Evolutionary conservation across 352 stramenopile genomes (phyloP).

Genomic region (Pythium brassicae): DNA sequence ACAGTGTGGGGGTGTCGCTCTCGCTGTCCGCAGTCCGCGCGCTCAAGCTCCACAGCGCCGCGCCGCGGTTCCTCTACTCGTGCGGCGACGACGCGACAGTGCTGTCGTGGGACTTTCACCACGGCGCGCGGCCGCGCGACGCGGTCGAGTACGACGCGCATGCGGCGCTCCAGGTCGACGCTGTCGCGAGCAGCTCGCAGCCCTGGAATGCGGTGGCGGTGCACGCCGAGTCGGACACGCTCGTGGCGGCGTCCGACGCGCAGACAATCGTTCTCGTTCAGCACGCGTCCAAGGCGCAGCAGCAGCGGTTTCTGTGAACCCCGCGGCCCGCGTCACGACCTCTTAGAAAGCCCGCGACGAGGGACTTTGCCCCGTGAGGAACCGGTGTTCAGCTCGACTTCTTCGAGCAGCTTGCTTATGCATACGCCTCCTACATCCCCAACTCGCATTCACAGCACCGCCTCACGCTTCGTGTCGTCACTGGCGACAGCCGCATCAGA

Average conservation of each 20-base stretch:
- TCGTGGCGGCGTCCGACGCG: slow-evolving; percentile 70
- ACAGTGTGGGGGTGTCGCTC: not conserved
- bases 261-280: slow-evolving; percentile 71
- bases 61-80: slow-evolving; percentile 65
- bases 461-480: slow-evolving; percentile 1
- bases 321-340: no score
- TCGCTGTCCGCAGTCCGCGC: slow-evolving; percentile 32
- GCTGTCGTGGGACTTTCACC: slow-evolving; percentile 72
- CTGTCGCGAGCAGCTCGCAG: slow-evolving; percentile 30
- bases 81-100: slow-evolving; percentile 57
- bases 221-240: slow-evolving; percentile 68
- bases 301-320: slow-evolving; percentile 3
- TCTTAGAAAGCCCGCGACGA: no score
- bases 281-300: slow-evolving; percentile 36
- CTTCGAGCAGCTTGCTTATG: no score
- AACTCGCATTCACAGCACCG: slow-evolving; percentile 6
- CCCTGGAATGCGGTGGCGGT: slow-evolving; percentile 68
- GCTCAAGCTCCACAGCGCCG: slow-evolving; percentile 59
- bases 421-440: no score
- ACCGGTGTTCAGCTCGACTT: no score
- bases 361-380: no score
- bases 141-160: slow-evolving; percentile 56
- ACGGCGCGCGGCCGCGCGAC: slow-evolving; percentile 35
- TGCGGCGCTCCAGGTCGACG: slow-evolving; percentile 32
- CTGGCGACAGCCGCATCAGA: not conserved